These are phyloP conservation scores for Vachellia collinsii DNA, from an alignment of 306 rosid genomes.

Conservation along the genomic window DNA sequence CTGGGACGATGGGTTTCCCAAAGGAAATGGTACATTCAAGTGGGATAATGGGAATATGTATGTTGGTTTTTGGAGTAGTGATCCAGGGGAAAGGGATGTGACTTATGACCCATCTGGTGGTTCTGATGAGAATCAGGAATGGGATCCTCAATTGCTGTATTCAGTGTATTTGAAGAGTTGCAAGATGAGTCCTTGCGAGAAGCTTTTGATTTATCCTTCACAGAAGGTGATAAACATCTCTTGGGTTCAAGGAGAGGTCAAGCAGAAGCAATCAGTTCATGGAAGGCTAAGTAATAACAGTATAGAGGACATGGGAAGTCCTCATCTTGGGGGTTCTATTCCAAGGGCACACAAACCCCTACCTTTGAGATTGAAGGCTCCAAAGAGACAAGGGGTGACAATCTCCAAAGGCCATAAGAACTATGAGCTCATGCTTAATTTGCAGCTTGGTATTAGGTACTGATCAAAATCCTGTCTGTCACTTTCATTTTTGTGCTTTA, in stretches of 20 bases:
- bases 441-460: conserved; percentile 98
- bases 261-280: conserved; percentile 33
- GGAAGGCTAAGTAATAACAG: conserved; percentile 55
- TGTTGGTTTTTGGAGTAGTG: conserved; percentile 79
- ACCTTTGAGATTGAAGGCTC: conserved; percentile 47
- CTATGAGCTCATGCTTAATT: conserved; percentile 93
- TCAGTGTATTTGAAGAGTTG: conserved; percentile 57
- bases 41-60: conserved; percentile 74
- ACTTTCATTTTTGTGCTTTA: conserved; percentile 3
- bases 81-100: conserved; percentile 63
- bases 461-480: conserved; percentile 30
- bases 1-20: conserved; percentile 85
- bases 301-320: conserved; percentile 40
- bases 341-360: conserved; percentile 39
- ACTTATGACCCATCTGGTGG: conserved; percentile 58
- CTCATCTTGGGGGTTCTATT: conserved; percentile 29
- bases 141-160: conserved; percentile 69
- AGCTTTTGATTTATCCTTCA: conserved; percentile 69
- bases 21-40: conserved; percentile 79
- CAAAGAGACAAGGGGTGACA: conserved; percentile 74
- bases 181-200: conserved; percentile 52
- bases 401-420: conserved; percentile 92
- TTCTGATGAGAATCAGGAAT: conserved; percentile 38
- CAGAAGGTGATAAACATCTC: conserved; percentile 59
- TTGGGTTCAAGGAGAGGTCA: conserved; percentile 43